Percentiles rank a stretch among this genome's conserved stretches.
phyloP scores from a whole-genome alignment of 1,139 yeast species.

The Schwanniomyces etchellsii region DNA sequence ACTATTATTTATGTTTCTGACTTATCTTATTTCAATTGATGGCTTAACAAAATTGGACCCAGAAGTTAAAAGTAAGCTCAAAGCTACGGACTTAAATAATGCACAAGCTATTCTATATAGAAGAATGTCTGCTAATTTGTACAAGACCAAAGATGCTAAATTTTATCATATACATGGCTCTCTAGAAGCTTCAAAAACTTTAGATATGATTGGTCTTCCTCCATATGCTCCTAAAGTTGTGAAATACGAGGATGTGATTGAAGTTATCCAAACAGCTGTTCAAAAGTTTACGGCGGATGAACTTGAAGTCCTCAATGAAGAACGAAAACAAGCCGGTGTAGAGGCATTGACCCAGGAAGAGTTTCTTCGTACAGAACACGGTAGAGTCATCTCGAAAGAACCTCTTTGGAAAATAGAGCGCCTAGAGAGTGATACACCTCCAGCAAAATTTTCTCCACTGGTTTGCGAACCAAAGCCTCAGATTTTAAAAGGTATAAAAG shows the following conservation, averaged over 20 bases:
- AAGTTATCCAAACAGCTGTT: conserved; percentile 14
- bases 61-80: conserved; percentile 13
- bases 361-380: conserved; percentile 22
- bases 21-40: conserved; percentile 22
- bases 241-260: conserved; percentile 18
- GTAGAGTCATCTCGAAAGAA: conserved; percentile 13
- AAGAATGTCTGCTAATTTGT: conserved; percentile 26
- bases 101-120: conserved; percentile 25
- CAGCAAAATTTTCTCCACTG: too few species aligned
- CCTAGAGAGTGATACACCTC: conserved; percentile 11
- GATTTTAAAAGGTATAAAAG: conserved; percentile 24
- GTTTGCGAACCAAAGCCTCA: conserved; percentile 19
- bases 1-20: conserved; percentile 19
- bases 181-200: conserved; percentile 22
- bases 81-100: conserved; percentile 19
- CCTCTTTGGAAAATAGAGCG: conserved; percentile 11
- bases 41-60: conserved; percentile 20
- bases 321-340: conserved; percentile 22
- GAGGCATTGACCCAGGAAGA: conserved; percentile 20
- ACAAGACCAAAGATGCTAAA: conserved; percentile 23
- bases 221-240: conserved; percentile 14
- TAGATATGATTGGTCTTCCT: conserved; percentile 28
- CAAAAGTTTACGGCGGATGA: conserved; percentile 16
- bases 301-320: conserved; percentile 13
- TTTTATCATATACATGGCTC: conserved; percentile 29